Base-by-base conservation (phyloP, 1,284 basidiomycete species). In the Nidula niveotomentosa region DNA sequence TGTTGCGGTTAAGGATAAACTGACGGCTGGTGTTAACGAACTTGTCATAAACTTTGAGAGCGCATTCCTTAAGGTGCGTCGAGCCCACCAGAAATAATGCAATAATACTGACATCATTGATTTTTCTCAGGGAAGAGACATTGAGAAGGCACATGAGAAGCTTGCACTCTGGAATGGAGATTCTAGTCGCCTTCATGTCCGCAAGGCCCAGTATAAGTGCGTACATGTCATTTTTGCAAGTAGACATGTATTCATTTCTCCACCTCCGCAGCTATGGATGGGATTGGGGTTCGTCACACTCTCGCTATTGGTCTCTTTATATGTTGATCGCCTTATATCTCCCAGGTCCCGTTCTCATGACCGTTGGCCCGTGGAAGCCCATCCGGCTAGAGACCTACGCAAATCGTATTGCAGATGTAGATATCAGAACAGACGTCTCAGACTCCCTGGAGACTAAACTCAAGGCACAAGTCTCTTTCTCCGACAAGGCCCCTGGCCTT, bases 201-300 rank as follows among this genome's bases (percentile, higher is more conserved):
- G 94, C 51, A 95, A 95, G 71, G 92, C 93, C 1, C 90, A 93
- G 66, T 96, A 94, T 76, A 90, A 90, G 81, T 91, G 67, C 61
- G 78, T 65, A 23, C 23, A 49, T 23, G 23, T 23, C 23, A 23
- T 23, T 23, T 23, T 23, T 23, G 23, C 23, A 23, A 23, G 23
- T 23, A 23, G 23, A 5, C 23, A 23, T 23, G 23, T 23, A 23
- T 23, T 23, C 23, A 23, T 23, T 23, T 23, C 23, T 23, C 23
- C 23, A 23, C 5, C 56, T 41, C 23, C 9, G 30, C 56, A 91
- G 88, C 67, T 91, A 90, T 65, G 89, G 88, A 18, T 91, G 91
- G 90, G 90, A 93, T 65, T 91, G 92, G 93, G 93, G 90, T 83
- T 55, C 23, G 77, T 69, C 39, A 23, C 23, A 23, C 23, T 23